A percentile compares a stretch with the other conserved stretches of the same genome.
phyloP scores from a whole-genome alignment of 2,329 filamentous ascomycete genomes.

The Neoarthrinium moseri region DNA sequence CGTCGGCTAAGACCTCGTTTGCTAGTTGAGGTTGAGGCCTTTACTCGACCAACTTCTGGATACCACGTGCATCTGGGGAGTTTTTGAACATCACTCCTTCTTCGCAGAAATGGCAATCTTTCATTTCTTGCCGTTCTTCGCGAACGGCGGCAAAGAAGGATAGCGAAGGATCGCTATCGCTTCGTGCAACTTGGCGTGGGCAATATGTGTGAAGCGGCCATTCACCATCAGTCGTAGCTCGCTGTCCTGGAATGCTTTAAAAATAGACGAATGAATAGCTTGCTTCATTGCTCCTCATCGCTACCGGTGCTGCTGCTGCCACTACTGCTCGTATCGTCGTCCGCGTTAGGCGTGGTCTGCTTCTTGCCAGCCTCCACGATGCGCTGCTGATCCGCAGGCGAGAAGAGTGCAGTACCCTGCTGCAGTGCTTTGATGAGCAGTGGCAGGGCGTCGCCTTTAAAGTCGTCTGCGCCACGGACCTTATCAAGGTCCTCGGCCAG shows the following conservation, averaged over 20 bases:
- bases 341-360: neutral
- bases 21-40: too few species aligned
- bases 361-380: constrained; percentile 18
- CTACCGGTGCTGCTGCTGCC: constrained; percentile 2
- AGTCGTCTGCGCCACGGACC: constrained; percentile 67
- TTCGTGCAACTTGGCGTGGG: too few species aligned
- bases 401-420: constrained; percentile 65
- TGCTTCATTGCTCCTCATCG: constrained; percentile 6
- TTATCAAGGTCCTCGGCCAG: constrained; percentile 74
- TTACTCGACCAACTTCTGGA: too few species aligned
- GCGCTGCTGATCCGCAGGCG: constrained; percentile 46
- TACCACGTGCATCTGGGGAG: neutral
- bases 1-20: too few species aligned
- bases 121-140: neutral
- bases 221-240: neutral
- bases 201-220: neutral
- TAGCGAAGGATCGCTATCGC: too few species aligned
- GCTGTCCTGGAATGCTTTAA: neutral
- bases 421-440: constrained; percentile 67
- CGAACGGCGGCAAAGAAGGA: neutral
- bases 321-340: neutral
- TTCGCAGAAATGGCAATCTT: neutral
- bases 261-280: neutral
- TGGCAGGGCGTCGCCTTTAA: constrained; percentile 61
- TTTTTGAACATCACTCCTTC: neutral